A percentile compares a stretch with the other conserved stretches of the same genome.
These are phyloP conservation scores for Saccharomycopsis capsularis DNA, from an alignment of 805 yeast species.

Conservation along the genomic window DNA sequence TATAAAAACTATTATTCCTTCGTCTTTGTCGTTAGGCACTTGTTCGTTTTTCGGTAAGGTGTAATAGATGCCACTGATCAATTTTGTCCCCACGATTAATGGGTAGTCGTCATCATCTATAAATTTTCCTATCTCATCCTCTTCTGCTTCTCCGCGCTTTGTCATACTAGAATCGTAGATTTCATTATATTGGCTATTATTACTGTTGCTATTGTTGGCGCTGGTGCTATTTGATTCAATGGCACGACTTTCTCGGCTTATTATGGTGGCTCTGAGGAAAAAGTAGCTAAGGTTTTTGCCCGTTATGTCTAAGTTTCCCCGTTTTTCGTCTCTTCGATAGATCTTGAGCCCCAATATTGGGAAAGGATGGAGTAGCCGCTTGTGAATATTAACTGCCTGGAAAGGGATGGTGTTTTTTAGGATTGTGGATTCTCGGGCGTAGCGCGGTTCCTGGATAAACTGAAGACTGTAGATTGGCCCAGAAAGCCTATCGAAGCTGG, in stretches of 20 bases:
- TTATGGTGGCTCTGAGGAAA: slow-evolving; percentile 5
- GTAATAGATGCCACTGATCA: background rate
- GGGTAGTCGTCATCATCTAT: too few species aligned
- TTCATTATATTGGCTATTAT: slow-evolving; percentile 5
- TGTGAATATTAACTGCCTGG: too few species aligned
- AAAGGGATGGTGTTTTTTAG: too few species aligned
- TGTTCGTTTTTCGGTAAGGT: background rate
- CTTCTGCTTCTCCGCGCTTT: slow-evolving; percentile 1
- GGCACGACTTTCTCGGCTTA: too few species aligned
- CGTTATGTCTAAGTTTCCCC: background rate
- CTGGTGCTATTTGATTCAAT: slow-evolving; percentile 1
- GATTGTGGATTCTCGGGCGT: slow-evolving; percentile 21
- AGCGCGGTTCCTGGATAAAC: slow-evolving; percentile 17
- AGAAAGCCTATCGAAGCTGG: too few species aligned
- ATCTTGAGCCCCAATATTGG: slow-evolving; percentile 13
- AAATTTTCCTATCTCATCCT: background rate
- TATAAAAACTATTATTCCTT: slow-evolving; percentile 14
- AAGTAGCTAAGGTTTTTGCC: slow-evolving; percentile 2
- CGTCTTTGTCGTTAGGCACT: background rate
- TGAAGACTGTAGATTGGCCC: too few species aligned
- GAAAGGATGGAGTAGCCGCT: slow-evolving; percentile 15
- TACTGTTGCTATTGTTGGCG: background rate
- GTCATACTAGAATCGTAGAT: slow-evolving; percentile 4
- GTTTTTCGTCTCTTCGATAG: background rate
- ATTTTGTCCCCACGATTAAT: too few species aligned